Evolutionary conservation across 2,329 filamentous ascomycete species (phyloP).

Genomic region (Cytospora piceicola): DNA sequence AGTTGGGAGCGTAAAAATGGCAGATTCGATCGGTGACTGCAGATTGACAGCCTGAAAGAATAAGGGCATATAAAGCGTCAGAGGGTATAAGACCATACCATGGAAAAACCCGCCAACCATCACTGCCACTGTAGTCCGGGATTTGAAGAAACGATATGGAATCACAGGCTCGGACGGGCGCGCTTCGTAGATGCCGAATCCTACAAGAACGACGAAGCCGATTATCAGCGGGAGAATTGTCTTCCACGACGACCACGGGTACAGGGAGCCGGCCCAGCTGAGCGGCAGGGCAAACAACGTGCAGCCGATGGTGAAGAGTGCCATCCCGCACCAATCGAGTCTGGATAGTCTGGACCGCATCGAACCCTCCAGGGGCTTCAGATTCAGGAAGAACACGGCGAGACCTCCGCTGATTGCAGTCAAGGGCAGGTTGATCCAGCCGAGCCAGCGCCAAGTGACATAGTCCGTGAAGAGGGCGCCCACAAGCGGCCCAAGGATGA

Average conservation of each 20-base stretch:
- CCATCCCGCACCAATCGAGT: slow-evolving; percentile 42
- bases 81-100: slow-evolving; percentile 37
- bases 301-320: slow-evolving; percentile 32
- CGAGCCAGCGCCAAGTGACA: slow-evolving; percentile 38
- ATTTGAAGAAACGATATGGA: slow-evolving; percentile 39
- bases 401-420: slow-evolving; percentile 31
- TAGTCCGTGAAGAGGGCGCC: slow-evolving; percentile 38
- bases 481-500: slow-evolving; percentile 37
- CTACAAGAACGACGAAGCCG: slow-evolving; percentile 35
- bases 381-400: slow-evolving; percentile 32
- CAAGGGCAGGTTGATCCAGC: slow-evolving; percentile 39
- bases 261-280: slow-evolving; percentile 41
- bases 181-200: slow-evolving; percentile 39
- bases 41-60: slow-evolving; percentile 41
- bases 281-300: slow-evolving; percentile 34
- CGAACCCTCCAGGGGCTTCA: slow-evolving; percentile 27
- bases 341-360: slow-evolving; percentile 28
- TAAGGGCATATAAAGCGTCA: slow-evolving; percentile 40
- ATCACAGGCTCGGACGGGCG: slow-evolving; percentile 37
- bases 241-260: slow-evolving; percentile 40
- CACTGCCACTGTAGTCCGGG: slow-evolving; percentile 33
- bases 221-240: slow-evolving; percentile 41
- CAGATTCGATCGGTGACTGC: slow-evolving; percentile 37
- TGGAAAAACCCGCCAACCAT: slow-evolving; percentile 38
- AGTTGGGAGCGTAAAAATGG: slow-evolving; percentile 35